These are phyloP conservation scores for Backusella psychrophila DNA, from an alignment of 192 early-diverging fungal genomes.

Conservation along the genomic window DNA sequence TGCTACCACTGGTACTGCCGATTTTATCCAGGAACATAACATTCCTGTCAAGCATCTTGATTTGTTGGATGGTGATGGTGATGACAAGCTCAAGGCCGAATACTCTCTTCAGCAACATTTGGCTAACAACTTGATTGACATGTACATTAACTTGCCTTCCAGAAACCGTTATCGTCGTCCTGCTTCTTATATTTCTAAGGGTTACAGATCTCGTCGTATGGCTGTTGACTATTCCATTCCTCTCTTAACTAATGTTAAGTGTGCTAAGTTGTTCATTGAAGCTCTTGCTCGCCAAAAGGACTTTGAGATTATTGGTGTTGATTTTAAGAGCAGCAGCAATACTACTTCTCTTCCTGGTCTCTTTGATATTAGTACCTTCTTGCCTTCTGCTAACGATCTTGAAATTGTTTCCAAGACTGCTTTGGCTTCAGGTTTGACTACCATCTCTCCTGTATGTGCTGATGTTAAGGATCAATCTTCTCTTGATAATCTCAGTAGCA, in stretches of 20 bases:
- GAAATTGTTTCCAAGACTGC: slow-evolving; percentile 65
- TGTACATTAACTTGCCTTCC: slow-evolving; percentile 99
- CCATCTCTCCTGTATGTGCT: slow-evolving; percentile 62
- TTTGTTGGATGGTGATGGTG: slow-evolving; percentile 58
- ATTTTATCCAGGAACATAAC: slow-evolving; percentile 95
- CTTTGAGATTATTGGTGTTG: slow-evolving; percentile 76
- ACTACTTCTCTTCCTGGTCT: slow-evolving; percentile 85
- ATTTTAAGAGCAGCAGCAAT: slow-evolving; percentile 88
- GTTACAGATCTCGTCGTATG: slow-evolving; percentile 95
- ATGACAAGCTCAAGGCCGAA: slow-evolving; percentile 68
- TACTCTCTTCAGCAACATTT: slow-evolving; percentile 94
- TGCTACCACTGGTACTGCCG: slow-evolving; percentile 95
- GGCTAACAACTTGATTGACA: slow-evolving; percentile 94
- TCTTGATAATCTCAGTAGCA: slow-evolving; percentile 47
- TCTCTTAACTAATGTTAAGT: slow-evolving; percentile 98
- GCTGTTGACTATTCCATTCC: slow-evolving; percentile 97
- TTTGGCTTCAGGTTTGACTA: slow-evolving; percentile 84
- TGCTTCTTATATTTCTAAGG: slow-evolving; percentile 91
- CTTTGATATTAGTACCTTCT: slow-evolving; percentile 73
- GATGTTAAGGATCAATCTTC: slow-evolving; percentile 39
- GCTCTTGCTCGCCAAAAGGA: slow-evolving; percentile 73
- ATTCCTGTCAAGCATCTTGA: slow-evolving; percentile 92
- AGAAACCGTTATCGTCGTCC: slow-evolving; percentile 96
- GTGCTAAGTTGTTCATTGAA: slow-evolving; percentile 97
- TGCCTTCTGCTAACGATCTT: slow-evolving; percentile 61